Conservation (phyloP, 148 eudicot species). For the Fagopyrum homotropicum region DNA sequence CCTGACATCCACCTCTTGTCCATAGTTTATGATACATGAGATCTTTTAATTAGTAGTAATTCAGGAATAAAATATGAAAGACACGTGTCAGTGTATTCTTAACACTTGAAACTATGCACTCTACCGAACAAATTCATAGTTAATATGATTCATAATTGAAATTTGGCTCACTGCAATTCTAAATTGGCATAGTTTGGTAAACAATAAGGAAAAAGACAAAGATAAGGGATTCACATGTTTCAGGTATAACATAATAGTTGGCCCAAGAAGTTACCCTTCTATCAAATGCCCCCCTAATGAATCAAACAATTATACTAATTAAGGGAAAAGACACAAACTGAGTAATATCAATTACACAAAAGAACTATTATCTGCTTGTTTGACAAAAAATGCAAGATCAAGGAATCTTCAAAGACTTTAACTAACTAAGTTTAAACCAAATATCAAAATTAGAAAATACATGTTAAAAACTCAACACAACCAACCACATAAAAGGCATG, state of each 20-base stretch:
- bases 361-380: too few relatives aligned
- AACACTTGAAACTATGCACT: conserved; percentile 5
- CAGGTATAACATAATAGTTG: not conserved
- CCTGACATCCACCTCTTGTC: too few relatives aligned
- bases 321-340: not conserved
- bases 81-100: too few relatives aligned
- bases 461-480: too few relatives aligned
- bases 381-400: too few relatives aligned
- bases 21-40: too few relatives aligned
- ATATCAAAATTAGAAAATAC: too few relatives aligned
- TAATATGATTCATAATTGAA: not conserved
- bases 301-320: not conserved
- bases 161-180: not conserved
- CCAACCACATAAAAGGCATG: too few relatives aligned
- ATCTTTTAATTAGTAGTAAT: too few relatives aligned
- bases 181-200: not conserved
- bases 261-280: not conserved
- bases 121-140: not conserved
- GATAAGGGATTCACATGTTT: not conserved
- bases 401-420: too few relatives aligned
- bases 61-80: too few relatives aligned
- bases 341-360: not conserved
- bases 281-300: not conserved
- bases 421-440: too few relatives aligned
- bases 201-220: not conserved